These are phyloP conservation scores for Daphne laureola DNA, from an alignment of 441 rosid species.

Conservation along the genomic window DNA sequence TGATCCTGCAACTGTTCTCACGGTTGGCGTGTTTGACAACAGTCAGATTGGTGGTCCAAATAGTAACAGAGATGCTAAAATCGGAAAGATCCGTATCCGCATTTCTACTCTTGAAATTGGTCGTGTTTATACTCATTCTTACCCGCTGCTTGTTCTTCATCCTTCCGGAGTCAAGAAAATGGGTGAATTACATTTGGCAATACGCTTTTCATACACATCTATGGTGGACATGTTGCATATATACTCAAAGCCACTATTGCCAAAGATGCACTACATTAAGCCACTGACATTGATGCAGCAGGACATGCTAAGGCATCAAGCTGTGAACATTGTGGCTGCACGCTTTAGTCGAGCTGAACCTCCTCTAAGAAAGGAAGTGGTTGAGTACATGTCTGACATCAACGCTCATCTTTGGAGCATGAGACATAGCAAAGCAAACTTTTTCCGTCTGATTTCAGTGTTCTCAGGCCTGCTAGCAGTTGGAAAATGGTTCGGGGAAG, in stretches of 20 bases:
- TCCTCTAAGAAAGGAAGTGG: slow-evolving; percentile 72
- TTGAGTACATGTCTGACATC: slow-evolving; percentile 82
- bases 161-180: slow-evolving; percentile 87
- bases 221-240: slow-evolving; percentile 38
- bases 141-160: slow-evolving; percentile 73
- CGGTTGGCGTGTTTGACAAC: slow-evolving; percentile 81
- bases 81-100: slow-evolving; percentile 79
- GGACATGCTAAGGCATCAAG: slow-evolving; percentile 71
- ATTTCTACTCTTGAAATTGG: slow-evolving; percentile 79
- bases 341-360: slow-evolving; percentile 83
- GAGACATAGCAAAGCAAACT: slow-evolving; percentile 93
- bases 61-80: slow-evolving; percentile 40
- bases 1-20: slow-evolving; percentile 83
- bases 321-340: slow-evolving; percentile 76
- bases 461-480: slow-evolving; percentile 52
- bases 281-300: slow-evolving; percentile 71
- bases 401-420: slow-evolving; percentile 88
- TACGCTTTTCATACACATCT: slow-evolving; percentile 74
- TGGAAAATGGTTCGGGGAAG: slow-evolving; percentile 72
- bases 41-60: slow-evolving; percentile 43
- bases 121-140: slow-evolving; percentile 69
- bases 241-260: slow-evolving; percentile 69
- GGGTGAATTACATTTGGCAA: slow-evolving; percentile 87
- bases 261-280: slow-evolving; percentile 80
- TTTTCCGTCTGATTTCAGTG: slow-evolving; percentile 61